Conservation (phyloP, 441 rosid genomes). For the Syzygium malaccense region DNA sequence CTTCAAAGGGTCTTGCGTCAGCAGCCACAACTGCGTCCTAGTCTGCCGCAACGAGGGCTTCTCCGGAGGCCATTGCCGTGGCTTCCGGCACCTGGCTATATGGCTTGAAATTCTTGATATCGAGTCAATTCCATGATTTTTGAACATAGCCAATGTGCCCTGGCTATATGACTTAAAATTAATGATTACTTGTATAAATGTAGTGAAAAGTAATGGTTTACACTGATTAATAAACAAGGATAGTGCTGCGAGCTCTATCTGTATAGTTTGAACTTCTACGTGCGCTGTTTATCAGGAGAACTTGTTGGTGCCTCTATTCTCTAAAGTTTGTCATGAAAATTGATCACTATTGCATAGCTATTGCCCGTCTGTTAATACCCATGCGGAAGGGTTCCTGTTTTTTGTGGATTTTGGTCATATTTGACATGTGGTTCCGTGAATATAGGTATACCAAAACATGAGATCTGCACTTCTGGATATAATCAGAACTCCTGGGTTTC, state of each 20-base stretch:
- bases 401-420: not conserved
- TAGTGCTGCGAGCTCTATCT: not conserved
- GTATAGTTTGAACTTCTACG: not conserved
- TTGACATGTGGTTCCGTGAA: constrained; percentile 3
- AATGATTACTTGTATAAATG: not conserved
- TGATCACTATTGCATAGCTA: not conserved
- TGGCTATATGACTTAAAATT: not conserved
- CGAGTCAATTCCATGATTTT: not conserved
- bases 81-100: not conserved
- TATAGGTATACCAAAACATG: constrained; percentile 93
- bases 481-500: constrained; percentile 56
- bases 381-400: not conserved
- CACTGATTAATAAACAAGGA: not conserved
- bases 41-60: constrained; percentile 1
- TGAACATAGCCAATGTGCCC: not conserved
- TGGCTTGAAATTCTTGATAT: not conserved
- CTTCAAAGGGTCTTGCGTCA: not conserved
- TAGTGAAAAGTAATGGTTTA: not conserved
- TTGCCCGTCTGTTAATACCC: not conserved
- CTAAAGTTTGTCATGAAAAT: not conserved
- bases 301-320: not conserved
- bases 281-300: not conserved
- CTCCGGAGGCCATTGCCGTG: not conserved
- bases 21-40: not conserved
- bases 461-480: constrained; percentile 84